These are phyloP conservation scores for Protomyces pachydermus DNA, from an alignment of 1,139 yeast species.

Conservation along the genomic window DNA sequence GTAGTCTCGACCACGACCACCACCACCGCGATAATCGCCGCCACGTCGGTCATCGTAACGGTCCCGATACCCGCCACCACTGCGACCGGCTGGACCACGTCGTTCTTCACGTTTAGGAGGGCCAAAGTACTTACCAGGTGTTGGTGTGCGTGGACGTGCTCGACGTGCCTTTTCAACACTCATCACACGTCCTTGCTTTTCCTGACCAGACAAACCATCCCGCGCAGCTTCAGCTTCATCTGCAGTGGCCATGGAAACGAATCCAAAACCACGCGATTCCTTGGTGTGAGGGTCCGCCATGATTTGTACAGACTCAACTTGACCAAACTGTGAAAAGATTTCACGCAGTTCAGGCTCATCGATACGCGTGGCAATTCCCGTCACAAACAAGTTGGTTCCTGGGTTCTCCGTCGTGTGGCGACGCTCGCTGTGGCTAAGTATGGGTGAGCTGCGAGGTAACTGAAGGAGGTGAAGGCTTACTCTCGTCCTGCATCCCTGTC, in stretches of 20 bases:
- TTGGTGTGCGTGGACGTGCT: constrained; percentile 42
- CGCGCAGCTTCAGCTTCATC: constrained; percentile 40
- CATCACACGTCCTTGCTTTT: constrained; percentile 38
- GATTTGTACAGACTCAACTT: constrained; percentile 40
- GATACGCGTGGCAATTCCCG: constrained; percentile 40
- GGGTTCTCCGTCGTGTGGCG: constrained; percentile 34
- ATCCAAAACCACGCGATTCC: constrained; percentile 44
- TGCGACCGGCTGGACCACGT: constrained; percentile 31
- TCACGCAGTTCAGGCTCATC: constrained; percentile 39
- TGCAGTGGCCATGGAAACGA: constrained; percentile 40
- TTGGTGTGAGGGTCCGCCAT: constrained; percentile 42
- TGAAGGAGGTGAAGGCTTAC: neutral
- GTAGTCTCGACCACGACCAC: constrained; percentile 35
- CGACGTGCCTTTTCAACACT: constrained; percentile 42
- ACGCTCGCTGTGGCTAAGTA: neutral
- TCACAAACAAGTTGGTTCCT: constrained; percentile 42
- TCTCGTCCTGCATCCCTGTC: constrained; percentile 6
- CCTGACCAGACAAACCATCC: constrained; percentile 38
- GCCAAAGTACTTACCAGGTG: constrained; percentile 44
- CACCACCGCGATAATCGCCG: constrained; percentile 33
- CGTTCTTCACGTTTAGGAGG: constrained; percentile 38
- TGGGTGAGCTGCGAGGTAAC: neutral
- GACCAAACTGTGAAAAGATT: constrained; percentile 39
- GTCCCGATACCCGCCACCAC: constrained; percentile 26
- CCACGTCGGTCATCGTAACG: constrained; percentile 36